Evolutionary conservation across 768 basidiomycete species (phyloP).

Genomic region (Exsudoporus frostii): DNA sequence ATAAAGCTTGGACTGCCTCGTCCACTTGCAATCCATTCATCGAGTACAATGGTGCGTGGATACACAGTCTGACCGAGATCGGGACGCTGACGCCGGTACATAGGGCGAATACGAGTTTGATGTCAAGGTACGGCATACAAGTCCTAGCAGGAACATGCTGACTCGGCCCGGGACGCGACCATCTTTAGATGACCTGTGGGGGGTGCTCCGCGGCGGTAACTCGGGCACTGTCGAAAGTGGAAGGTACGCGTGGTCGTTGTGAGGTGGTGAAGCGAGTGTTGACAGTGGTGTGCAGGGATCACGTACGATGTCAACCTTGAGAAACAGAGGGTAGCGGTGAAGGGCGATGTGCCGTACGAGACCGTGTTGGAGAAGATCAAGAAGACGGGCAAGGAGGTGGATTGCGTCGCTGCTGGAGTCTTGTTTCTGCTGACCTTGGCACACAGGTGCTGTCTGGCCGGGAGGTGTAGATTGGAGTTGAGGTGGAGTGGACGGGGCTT

Average conservation of each 20-base stretch:
- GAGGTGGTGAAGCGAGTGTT: neutral
- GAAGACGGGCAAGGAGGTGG: constrained; percentile 91
- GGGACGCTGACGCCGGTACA: constrained; percentile 1
- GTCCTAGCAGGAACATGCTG: neutral
- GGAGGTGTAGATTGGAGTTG: no score
- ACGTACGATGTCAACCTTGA: constrained; percentile 62
- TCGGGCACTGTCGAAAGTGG: constrained; percentile 68
- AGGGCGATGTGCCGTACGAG: constrained; percentile 57
- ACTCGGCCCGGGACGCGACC: no score
- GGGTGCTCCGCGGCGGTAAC: constrained; percentile 85
- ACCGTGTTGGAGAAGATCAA: constrained; percentile 67
- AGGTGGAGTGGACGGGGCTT: no score
- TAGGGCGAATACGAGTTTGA: constrained; percentile 63
- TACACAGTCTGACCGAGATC: neutral
- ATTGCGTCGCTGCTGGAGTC: constrained; percentile 1
- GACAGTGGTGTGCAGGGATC: constrained; percentile 11
- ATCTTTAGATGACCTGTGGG: constrained; percentile 72
- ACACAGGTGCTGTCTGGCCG: constrained; percentile 44
- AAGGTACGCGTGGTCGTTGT: constrained; percentile 21
- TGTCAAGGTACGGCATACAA: constrained; percentile 59
- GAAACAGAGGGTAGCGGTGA: constrained; percentile 72
- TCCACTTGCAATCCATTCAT: constrained; percentile 1
- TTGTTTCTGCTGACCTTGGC: neutral
- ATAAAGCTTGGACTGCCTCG: constrained; percentile 2
- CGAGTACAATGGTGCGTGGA: constrained; percentile 21